These are phyloP conservation scores for Hypoxylon rubiginosum DNA, from an alignment of 2,329 filamentous ascomycete species.

Conservation along the genomic window DNA sequence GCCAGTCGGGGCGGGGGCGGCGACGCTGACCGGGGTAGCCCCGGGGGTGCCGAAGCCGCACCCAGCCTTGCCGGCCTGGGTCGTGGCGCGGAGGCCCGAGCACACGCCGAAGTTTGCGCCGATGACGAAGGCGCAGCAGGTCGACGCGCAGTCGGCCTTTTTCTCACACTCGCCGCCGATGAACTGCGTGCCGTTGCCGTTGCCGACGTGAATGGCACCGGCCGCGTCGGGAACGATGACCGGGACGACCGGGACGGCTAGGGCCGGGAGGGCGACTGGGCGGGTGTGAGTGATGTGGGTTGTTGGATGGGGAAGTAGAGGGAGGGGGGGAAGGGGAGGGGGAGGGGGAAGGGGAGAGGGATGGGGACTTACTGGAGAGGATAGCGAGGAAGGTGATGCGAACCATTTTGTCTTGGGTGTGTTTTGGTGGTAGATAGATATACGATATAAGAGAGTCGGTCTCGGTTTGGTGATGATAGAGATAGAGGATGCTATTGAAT, in stretches of 20 bases:
- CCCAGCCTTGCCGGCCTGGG: conserved; percentile 49
- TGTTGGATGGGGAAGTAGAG: background rate
- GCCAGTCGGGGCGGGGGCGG: too few species aligned
- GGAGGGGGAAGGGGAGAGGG: background rate
- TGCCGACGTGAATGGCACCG: conserved; percentile 47
- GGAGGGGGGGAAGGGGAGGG: background rate
- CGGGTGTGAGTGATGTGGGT: background rate
- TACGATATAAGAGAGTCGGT: conserved; percentile 20
- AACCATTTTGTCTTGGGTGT: conserved; percentile 46
- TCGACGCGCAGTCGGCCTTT: conserved; percentile 48
- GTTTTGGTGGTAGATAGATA: conserved; percentile 1
- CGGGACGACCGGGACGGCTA: conserved; percentile 25
- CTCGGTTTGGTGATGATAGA: conserved; percentile 21
- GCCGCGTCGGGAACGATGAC: conserved; percentile 48
- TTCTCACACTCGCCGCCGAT: conserved; percentile 49
- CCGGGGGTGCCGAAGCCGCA: conserved; percentile 47
- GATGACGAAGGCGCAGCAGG: conserved; percentile 49
- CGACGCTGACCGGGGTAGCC: background rate
- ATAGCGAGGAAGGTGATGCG: conserved; percentile 44
- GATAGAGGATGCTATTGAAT: conserved; percentile 9
- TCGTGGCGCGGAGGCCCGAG: conserved; percentile 45
- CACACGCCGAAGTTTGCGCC: conserved; percentile 44
- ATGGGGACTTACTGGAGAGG: conserved; percentile 45
- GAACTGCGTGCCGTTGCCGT: conserved; percentile 47
- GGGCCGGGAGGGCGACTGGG: conserved; percentile 38